These are phyloP conservation scores for Linum tenue DNA, from an alignment of 345 rosid genomes.

Conservation along the genomic window DNA sequence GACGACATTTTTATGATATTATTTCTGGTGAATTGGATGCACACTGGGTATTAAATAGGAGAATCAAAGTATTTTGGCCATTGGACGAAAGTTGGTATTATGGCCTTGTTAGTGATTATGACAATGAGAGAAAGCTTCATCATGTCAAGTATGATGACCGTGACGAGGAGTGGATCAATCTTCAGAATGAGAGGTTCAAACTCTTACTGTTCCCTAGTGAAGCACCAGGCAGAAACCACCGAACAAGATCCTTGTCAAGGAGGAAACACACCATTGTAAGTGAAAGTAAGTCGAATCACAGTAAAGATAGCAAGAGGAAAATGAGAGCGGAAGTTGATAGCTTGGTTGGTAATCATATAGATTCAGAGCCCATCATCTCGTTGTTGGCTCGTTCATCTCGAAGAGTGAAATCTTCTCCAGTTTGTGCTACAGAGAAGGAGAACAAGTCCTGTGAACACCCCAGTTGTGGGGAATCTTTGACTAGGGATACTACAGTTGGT, in stretches of 20 bases:
- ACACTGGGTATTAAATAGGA: constrained; percentile 57
- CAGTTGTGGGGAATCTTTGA: constrained; percentile 11
- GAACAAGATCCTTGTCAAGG: constrained; percentile 33
- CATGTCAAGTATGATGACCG: constrained; percentile 96
- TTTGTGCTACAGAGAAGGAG: constrained; percentile 40
- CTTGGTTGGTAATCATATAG: constrained; percentile 42
- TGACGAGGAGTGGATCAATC: constrained; percentile 91
- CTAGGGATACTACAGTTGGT: constrained; percentile 22
- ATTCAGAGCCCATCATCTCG: constrained; percentile 83
- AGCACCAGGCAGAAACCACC: constrained; percentile 44
- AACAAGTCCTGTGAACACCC: constrained; percentile 27
- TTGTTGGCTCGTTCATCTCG: constrained; percentile 70
- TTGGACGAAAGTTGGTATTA: constrained; percentile 83
- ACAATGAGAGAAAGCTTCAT: constrained; percentile 64
- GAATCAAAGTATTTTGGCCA: constrained; percentile 92
- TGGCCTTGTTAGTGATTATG: constrained; percentile 73
- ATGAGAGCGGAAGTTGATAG: constrained; percentile 40
- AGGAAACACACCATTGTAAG: constrained; percentile 25
- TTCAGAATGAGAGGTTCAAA: constrained; percentile 77
- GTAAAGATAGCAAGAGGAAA: constrained; percentile 34
- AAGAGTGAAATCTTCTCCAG: constrained; percentile 48
- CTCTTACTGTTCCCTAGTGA: constrained; percentile 75
- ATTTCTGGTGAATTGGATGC: constrained; percentile 58
- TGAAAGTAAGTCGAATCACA: constrained; percentile 28
- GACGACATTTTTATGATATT: constrained; percentile 83